Evolutionary conservation across 805 yeast species (phyloP).

Genomic region (Cyberlindnera misumaiensis): DNA sequence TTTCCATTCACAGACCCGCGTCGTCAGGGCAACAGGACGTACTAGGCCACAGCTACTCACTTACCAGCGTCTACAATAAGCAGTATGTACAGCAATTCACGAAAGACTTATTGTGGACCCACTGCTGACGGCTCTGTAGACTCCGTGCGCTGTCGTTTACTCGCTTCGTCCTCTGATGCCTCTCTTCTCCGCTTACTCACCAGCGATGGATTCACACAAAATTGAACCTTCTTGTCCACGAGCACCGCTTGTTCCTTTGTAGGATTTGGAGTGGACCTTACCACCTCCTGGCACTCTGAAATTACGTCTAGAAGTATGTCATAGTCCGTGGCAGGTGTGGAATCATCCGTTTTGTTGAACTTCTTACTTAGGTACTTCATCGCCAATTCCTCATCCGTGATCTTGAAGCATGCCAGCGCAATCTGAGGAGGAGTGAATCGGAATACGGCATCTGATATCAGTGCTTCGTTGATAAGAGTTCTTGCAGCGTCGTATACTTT

Average conservation of each 20-base stretch:
- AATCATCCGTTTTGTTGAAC: conserved; percentile 27
- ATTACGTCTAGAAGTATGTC: conserved; percentile 41
- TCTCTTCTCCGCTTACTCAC: conserved; percentile 40
- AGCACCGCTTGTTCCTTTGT: conserved; percentile 54
- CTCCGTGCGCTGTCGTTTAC: conserved; percentile 20
- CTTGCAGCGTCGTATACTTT: conserved; percentile 66
- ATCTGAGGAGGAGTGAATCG: conserved; percentile 91
- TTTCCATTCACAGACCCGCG: no score
- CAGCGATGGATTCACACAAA: conserved; percentile 51
- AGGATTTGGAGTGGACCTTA: conserved; percentile 38
- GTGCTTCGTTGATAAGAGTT: conserved; percentile 55
- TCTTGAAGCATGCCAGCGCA: conserved; percentile 78
- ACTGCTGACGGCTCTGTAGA: neutral
- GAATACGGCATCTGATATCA: conserved; percentile 71
- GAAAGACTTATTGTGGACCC: no score
- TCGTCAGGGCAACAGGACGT: no score
- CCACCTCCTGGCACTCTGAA: conserved; percentile 38
- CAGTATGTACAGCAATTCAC: no score
- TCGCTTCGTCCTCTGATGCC: conserved; percentile 20
- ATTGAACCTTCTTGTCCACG: conserved; percentile 59
- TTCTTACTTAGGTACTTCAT: conserved; percentile 62
- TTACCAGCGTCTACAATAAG: no score
- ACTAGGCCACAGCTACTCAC: no score
- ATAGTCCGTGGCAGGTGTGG: conserved; percentile 18
- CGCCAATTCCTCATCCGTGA: conserved; percentile 55